Conservation (phyloP, 148 eudicot species). For the Chenopodium album region DNA sequence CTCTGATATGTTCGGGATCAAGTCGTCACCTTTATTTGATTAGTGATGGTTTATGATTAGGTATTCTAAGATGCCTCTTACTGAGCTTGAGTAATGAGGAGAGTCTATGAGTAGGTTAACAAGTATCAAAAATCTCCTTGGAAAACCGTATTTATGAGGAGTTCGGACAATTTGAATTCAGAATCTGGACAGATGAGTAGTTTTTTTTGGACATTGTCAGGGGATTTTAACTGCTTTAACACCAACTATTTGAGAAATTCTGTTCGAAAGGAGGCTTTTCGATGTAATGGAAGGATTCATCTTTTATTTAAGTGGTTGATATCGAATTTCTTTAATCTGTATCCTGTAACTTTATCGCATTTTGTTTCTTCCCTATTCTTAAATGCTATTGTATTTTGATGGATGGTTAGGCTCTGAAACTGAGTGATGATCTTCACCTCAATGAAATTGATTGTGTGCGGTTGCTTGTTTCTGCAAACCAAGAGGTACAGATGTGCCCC, state of each 20-base stretch:
- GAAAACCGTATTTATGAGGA: neutral
- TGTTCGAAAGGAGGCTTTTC: neutral
- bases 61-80: neutral
- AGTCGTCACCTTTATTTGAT: neutral
- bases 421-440: conserved; percentile 96
- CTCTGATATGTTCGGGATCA: neutral
- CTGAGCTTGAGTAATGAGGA: neutral
- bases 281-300: neutral
- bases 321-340: neutral
- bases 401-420: conserved; percentile 60
- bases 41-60: neutral
- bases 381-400: neutral
- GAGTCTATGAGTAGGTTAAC: neutral
- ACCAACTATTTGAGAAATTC: neutral
- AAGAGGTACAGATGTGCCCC: conserved; percentile 59
- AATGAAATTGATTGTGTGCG: conserved; percentile 93
- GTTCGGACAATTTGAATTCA: neutral
- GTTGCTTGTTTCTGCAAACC: conserved; percentile 85
- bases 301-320: neutral
- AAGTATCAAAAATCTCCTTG: neutral
- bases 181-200: neutral
- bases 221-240: neutral
- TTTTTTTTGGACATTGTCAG: neutral
- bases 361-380: neutral
- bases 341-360: neutral